Evolutionary conservation across 148 eudicot species (phyloP).

Genomic region (Rhododendron molle): DNA sequence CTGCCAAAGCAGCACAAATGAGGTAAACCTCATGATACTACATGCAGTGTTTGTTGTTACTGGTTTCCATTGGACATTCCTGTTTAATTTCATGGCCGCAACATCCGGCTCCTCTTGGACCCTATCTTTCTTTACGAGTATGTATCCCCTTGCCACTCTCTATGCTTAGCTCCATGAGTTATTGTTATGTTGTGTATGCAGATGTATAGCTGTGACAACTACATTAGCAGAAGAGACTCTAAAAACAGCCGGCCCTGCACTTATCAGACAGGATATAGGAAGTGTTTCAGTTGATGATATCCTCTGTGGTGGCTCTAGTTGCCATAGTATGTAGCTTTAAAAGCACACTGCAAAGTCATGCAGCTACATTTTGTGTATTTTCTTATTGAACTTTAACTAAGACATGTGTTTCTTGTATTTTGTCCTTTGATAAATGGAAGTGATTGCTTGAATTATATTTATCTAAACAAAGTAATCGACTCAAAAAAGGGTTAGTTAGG

Average conservation of each 20-base stretch:
- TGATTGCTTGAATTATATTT: not conserved
- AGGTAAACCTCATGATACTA: conserved; percentile 41
- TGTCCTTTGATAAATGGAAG: conserved; percentile 12
- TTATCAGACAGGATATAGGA: conserved; percentile 83
- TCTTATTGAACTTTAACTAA: conserved; percentile 16
- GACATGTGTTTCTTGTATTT: conserved; percentile 27
- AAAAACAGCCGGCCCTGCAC: conserved; percentile 66
- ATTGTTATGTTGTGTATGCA: conserved; percentile 26
- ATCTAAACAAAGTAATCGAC: not conserved
- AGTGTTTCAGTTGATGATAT: conserved; percentile 77
- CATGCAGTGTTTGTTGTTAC: not conserved
- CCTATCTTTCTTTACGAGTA: not conserved
- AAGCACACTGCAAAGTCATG: conserved; percentile 17
- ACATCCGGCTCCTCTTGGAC: not conserved
- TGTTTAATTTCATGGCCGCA: not conserved
- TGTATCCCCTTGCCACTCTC: not conserved
- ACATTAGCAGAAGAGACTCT: conserved; percentile 75
- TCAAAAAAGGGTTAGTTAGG: not conserved
- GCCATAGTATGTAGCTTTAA: conserved; percentile 71
- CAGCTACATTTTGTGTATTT: conserved; percentile 5
- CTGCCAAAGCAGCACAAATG: conserved; percentile 91
- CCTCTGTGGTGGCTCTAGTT: conserved; percentile 77
- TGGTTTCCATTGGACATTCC: not conserved
- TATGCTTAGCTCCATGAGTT: not conserved
- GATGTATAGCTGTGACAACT: conserved; percentile 97